Evolutionary conservation across 495 filamentous ascomycete species (phyloP), one percentile per base, ranked within the genome.

Genomic region (Cercophora newfieldiana): DNA sequence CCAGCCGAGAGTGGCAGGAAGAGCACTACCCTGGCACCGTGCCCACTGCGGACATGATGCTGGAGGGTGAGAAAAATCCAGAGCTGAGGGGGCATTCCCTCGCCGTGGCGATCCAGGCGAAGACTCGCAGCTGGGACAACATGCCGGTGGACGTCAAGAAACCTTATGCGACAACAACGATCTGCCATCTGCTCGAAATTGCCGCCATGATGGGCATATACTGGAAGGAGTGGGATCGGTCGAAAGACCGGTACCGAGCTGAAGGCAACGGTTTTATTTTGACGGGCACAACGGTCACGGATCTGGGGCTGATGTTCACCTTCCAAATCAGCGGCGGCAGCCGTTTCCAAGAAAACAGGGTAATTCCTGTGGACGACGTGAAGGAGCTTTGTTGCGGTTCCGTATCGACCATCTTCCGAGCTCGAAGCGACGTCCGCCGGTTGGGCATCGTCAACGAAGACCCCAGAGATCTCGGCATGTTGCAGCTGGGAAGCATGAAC

Each of bases 191-290:
- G 8, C 74, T 85, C 18, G 82, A 83, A 63, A 80, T 85, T 29
- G 79, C 78, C 21, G 77, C 81, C 26, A 79, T 83, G 74, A 65
- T 85, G 56, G 82, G 82, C 0, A 75, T 85, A 10, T 74, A 85
- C 70, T 85, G 82, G 82, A 80, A 78, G 61, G 79, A 79, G 63
- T 83, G 82, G 64, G 77, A 83, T 68, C 66, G 78, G 18, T 72
- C 65, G 8, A 69, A 70, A 37, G 79, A 82, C 68, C 75, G 75
- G 2, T 80, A 83, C 50, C 76, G 82, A 30, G 82, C 76, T 47
- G 82, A 84, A 68, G 82, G 82, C 1, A 85, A 85, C 66, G 82
- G 82, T 0, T 82, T 72, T 68, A 79, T 83, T 50, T 61, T 85
- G 28, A 79, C 77, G 1, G 82, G 81, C 31, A 71, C 75, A 1